phyloP scores from a whole-genome alignment of 2,329 filamentous ascomycete species.

The Conoideocrella luteorostrata region DNA sequence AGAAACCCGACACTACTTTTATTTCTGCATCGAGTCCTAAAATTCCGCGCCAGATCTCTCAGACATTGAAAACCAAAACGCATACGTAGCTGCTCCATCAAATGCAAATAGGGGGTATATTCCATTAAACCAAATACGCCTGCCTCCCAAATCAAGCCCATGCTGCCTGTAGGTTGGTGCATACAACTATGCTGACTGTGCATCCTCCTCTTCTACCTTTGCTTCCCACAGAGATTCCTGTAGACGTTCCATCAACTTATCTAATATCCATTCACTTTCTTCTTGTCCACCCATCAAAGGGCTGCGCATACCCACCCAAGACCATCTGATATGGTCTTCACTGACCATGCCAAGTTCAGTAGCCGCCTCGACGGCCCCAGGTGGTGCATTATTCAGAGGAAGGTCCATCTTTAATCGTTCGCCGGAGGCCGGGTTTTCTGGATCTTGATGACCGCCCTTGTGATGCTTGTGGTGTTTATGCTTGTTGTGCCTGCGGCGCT shows the following conservation, averaged over 20 bases:
- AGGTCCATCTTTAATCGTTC: not conserved
- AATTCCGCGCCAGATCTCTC: too few species aligned
- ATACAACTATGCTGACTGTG: not conserved
- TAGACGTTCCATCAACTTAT: constrained; percentile 53
- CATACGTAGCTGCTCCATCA: too few species aligned
- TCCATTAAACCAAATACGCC: too few species aligned
- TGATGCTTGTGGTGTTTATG: not conserved
- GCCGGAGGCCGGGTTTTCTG: not conserved
- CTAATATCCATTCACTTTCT: constrained; percentile 68
- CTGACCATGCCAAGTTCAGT: constrained; percentile 18
- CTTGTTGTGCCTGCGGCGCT: constrained; percentile 8
- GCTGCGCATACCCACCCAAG: constrained; percentile 64
- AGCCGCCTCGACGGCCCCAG: constrained; percentile 6
- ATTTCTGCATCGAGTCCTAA: too few species aligned
- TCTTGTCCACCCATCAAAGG: constrained; percentile 63
- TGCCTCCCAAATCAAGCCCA: too few species aligned
- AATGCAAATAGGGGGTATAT: too few species aligned
- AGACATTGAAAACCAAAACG: too few species aligned
- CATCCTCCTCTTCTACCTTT: constrained; percentile 8
- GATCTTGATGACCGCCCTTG: too few species aligned
- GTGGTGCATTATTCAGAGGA: not conserved
- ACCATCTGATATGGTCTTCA: constrained; percentile 45
- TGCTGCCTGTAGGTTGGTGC: too few species aligned
- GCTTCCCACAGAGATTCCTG: constrained; percentile 22
- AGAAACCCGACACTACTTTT: too few species aligned